A percentile compares a stretch with the other conserved stretches of the same genome.
Evolutionary conservation across 2,329 filamentous ascomycete species (phyloP).

Genomic region (Diaporthe citriasiana): DNA sequence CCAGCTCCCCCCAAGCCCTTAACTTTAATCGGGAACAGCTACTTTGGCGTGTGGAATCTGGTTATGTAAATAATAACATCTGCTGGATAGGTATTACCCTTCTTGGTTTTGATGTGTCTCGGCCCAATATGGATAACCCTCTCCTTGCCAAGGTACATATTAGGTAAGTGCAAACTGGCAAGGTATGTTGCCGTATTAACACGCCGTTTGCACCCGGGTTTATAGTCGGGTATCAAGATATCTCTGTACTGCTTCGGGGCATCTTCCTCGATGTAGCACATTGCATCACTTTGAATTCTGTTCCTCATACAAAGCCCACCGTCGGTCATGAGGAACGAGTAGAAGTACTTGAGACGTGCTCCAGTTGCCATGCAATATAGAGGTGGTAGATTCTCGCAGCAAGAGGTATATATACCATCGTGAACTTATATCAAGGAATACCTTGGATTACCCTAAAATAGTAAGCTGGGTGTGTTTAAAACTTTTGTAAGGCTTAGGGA

Average conservation of each 20-base stretch:
- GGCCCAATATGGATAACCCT: neutral
- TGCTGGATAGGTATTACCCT: neutral
- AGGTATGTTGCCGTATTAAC: neutral
- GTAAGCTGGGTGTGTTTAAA: no score
- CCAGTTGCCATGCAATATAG: neutral
- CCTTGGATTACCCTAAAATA: neutral
- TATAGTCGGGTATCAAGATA: neutral
- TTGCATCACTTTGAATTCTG: neutral
- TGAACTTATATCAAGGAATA: neutral
- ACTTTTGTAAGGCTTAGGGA: no score
- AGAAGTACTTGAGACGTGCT: neutral
- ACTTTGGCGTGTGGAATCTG: neutral
- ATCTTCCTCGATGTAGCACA: neutral
- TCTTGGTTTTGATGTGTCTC: neutral
- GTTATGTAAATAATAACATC: neutral
- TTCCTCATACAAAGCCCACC: neutral
- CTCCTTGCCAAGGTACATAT: neutral
- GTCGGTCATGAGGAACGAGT: neutral
- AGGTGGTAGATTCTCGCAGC: neutral
- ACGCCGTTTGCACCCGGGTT: neutral
- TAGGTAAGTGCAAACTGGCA: neutral
- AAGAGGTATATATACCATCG: neutral
- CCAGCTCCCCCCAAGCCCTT: neutral
- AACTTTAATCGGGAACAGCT: neutral
- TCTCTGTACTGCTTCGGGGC: neutral